phyloP scores from a whole-genome alignment of 768 basidiomycete genomes.

The Baorangia bicolor region DNA sequence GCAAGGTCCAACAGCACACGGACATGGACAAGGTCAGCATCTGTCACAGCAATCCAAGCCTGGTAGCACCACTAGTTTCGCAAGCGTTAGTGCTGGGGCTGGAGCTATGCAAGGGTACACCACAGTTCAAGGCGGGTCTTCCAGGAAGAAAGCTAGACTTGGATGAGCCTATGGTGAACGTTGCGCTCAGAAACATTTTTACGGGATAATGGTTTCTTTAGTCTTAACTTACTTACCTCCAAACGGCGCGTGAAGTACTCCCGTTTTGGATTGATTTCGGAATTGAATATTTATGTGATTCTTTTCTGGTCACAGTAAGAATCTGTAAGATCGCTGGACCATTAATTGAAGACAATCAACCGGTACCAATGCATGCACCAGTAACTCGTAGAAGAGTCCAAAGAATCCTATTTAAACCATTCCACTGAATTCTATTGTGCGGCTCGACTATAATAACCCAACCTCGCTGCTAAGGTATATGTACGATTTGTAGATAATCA shows the following conservation, averaged over 20 bases:
- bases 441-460: neutral
- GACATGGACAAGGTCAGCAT: constrained; percentile 47
- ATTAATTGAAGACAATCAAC: neutral
- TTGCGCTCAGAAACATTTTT: neutral
- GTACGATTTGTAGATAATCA: neutral
- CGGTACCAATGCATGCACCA: neutral
- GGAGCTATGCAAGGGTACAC: constrained; percentile 32
- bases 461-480: neutral
- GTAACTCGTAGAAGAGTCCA: neutral
- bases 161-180: constrained; percentile 30
- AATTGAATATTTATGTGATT: neutral
- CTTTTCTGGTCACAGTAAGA: neutral
- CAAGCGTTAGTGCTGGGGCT: constrained; percentile 58
- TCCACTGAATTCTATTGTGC: neutral
- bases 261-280: neutral
- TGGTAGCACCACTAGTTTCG: constrained; percentile 62
- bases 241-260: neutral
- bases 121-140: constrained; percentile 36
- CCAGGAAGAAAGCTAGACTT: constrained; percentile 62
- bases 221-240: neutral
- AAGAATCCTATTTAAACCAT: neutral
- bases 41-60: constrained; percentile 44
- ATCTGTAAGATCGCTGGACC: neutral
- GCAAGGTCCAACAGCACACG: constrained; percentile 43
- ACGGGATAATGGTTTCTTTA: neutral